A percentile compares a stretch with the other conserved stretches of the same genome.
These are phyloP conservation scores for Brassica rapa DNA, from an alignment of 345 rosid genomes.

Conservation along the genomic window DNA sequence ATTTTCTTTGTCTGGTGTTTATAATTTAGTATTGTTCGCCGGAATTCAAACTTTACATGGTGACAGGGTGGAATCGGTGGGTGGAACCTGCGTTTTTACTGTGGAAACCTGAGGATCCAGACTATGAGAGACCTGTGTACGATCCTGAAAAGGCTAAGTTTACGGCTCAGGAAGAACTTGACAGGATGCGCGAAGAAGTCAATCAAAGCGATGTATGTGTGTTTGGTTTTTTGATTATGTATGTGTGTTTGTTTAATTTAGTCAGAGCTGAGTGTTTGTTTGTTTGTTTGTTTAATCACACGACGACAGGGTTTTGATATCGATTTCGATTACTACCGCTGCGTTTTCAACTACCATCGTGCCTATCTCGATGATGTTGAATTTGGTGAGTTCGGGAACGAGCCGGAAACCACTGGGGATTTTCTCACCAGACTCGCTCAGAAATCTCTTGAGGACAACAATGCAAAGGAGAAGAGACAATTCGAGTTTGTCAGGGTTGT, in stretches of 20 bases:
- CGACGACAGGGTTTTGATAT: slow-evolving; percentile 15
- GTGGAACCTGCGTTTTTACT: neutral
- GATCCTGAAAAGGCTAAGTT: neutral
- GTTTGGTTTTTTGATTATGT: neutral
- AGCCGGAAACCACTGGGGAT: neutral
- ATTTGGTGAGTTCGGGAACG: neutral
- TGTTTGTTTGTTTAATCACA: too few species aligned
- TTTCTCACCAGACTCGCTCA: neutral
- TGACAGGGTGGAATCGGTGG: neutral
- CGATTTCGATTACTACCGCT: neutral
- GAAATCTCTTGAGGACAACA: neutral
- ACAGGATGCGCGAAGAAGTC: neutral
- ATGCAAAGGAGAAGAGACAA: neutral
- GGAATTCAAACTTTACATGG: neutral
- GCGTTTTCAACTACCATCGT: slow-evolving; percentile 21
- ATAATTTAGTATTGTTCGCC: too few species aligned
- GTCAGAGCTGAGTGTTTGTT: too few species aligned
- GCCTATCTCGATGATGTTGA: neutral
- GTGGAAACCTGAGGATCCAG: neutral
- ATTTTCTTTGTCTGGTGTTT: neutral
- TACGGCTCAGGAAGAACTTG: neutral
- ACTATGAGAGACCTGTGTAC: neutral
- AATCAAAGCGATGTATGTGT: neutral
- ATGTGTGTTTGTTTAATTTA: neutral
- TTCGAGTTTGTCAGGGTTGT: slow-evolving; percentile 18